Evolutionary conservation across 1,284 basidiomycete species (phyloP).

Genomic region (Ustilago hordei): DNA sequence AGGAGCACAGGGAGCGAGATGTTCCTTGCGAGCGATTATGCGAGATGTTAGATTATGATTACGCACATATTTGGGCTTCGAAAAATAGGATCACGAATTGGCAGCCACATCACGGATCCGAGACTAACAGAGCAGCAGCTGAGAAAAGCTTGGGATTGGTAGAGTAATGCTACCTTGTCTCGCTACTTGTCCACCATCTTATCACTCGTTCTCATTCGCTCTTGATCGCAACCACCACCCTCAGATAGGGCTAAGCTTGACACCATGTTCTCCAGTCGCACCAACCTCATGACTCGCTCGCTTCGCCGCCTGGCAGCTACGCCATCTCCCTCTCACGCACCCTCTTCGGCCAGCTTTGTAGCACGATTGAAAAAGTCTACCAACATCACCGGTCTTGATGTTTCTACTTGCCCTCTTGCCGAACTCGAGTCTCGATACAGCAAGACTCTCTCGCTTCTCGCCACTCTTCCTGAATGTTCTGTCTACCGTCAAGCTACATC

Average conservation of each 20-base stretch:
- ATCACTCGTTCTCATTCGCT: slow-evolving; percentile 1
- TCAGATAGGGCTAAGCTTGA: neutral
- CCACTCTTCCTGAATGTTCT: slow-evolving; percentile 79
- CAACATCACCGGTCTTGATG: slow-evolving; percentile 76
- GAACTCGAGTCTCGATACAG: slow-evolving; percentile 82
- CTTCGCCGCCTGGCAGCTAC: slow-evolving; percentile 30
- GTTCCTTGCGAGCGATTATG: neutral
- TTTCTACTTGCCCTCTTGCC: slow-evolving; percentile 82
- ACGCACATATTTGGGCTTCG: neutral
- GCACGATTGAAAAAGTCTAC: slow-evolving; percentile 73
- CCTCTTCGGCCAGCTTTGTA: slow-evolving; percentile 14
- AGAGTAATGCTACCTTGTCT: neutral
- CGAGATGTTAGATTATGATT: neutral
- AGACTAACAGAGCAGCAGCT: neutral
- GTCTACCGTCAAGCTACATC: slow-evolving; percentile 92
- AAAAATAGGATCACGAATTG: neutral
- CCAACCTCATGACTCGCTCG: slow-evolving; percentile 4
- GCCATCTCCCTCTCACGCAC: slow-evolving; percentile 25
- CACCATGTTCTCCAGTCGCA: slow-evolving; percentile 35
- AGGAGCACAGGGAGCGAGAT: neutral
- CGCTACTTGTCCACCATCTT: neutral
- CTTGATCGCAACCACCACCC: slow-evolving; percentile 1
- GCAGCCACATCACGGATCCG: slow-evolving; percentile 6
- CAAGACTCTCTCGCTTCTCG: slow-evolving; percentile 80
- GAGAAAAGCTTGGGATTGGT: slow-evolving; percentile 9